Base-by-base conservation (phyloP, 202 grass and related monocot species). In the Setaria italica region DNA sequence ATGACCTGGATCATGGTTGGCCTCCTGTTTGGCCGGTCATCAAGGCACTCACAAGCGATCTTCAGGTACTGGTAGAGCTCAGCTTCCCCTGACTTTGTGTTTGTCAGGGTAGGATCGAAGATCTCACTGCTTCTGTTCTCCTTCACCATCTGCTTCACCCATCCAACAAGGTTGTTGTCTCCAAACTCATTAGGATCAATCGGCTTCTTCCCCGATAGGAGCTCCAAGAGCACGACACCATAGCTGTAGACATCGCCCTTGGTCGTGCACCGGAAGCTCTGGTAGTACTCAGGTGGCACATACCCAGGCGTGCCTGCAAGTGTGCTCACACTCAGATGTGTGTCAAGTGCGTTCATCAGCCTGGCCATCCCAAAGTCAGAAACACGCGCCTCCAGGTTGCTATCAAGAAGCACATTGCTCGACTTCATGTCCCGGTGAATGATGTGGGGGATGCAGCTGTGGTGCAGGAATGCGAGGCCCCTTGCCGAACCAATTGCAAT, bases 1-100 rank as follows among this genome's bases (percentile, higher is more conserved):
- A 99, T 99, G 42, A 99, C 97, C 89, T 99, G 97, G 32, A 99
- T 99, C 97, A 99, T 99, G 10, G 90, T 99, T 25, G 97, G 97
- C 60, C 97, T 91, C 21, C 66, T 83, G 41, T 74, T 71, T 1
- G 94, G 88, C 56, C 94, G 88, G 49, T 99, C 97, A 11, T 99
- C 92, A 78, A 99, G 68, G 82, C 97, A 99, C 69, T 94, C 92
- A 1, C 88, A 90, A 10, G 97, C 97, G 60, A 99, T 99, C 79
- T 99, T 99, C 41, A 99, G 87, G 74, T 88, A 99, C 69, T 82
- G 85, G 45, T 88, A 90, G 35, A 99, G 79, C 84, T 94, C 97
- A 39, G 84, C 87, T 68, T 94, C 90, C 34, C 82, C 91, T 3
- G 93, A 94, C 62, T 92, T 91, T 0, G 78, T 85, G 69, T 81